A percentile compares a stretch with the other conserved stretches of the same genome.
Conservation (phyloP, 1,139 yeast species). For the Magnusiomyces tetraspermus region DNA sequence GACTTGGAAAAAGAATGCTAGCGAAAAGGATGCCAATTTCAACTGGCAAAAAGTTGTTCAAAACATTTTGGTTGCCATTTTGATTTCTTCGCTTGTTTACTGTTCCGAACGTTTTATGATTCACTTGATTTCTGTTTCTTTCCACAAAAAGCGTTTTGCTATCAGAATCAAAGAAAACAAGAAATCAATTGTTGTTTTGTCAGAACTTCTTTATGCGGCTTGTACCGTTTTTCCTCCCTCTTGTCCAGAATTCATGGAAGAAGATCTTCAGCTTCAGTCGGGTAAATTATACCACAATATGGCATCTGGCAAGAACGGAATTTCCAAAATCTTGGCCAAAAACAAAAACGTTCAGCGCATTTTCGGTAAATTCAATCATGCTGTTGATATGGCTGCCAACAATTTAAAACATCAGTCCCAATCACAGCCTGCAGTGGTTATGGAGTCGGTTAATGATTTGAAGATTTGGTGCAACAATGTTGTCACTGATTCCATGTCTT, state of each 20-base stretch:
- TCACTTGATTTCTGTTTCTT: slow-evolving; percentile 35
- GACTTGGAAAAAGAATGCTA: slow-evolving; percentile 25
- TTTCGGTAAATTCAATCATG: slow-evolving; percentile 26
- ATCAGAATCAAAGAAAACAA: slow-evolving; percentile 33
- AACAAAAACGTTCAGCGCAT: slow-evolving; percentile 23
- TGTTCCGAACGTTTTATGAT: slow-evolving; percentile 33
- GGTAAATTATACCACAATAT: slow-evolving; percentile 24
- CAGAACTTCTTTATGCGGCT: slow-evolving; percentile 30
- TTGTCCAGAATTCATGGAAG: slow-evolving; percentile 33
- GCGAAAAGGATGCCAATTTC: slow-evolving; percentile 19
- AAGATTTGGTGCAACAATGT: slow-evolving; percentile 21
- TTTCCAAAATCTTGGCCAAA: slow-evolving; percentile 18
- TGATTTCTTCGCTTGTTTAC: slow-evolving; percentile 32
- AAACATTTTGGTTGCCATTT: slow-evolving; percentile 32
- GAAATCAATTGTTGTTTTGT: slow-evolving; percentile 27
- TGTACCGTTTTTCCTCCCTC: slow-evolving; percentile 32
- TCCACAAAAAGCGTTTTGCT: slow-evolving; percentile 36
- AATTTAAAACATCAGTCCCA: not conserved
- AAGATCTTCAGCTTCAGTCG: slow-evolving; percentile 28
- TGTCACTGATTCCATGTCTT: slow-evolving; percentile 32
- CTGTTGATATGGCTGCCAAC: slow-evolving; percentile 26
- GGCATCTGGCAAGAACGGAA: slow-evolving; percentile 14
- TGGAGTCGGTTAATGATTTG: slow-evolving; percentile 7
- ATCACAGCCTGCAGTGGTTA: slow-evolving; percentile 17
- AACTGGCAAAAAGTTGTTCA: slow-evolving; percentile 33